Base-by-base conservation (phyloP, 441 rosid genomes). In the Cnidoscolus chayamansa region DNA sequence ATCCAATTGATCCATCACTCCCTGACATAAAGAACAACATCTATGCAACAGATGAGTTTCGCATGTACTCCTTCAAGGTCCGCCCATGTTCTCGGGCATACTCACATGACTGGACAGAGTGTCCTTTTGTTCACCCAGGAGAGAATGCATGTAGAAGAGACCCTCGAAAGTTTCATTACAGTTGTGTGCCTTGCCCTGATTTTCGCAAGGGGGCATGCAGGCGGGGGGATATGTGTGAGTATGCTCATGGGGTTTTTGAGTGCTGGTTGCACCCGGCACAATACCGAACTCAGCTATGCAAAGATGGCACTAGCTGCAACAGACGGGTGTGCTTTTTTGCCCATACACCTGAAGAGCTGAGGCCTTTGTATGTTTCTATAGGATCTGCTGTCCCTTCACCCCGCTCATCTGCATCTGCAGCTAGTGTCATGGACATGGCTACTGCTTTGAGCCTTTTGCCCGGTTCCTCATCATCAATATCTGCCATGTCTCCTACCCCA, bases 121-220 rank as follows among this genome's bases (percentile, higher is more conserved):
- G 90, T 70, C 90, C 89, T 4, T 87, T 87, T 82, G 90, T 84
- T 53, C 89, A 87, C 59, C 90, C 87, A 0, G 89, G 90, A 15
- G 90, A 85, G 72, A 87, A 87, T 72, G 90, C 90, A 2, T 82
- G 89, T 2, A 70, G 90, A 64, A 85, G 90, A 68, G 90, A 87
- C 75, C 89, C 86, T 0, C 73, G 90, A 17, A 87, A 85, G 81
- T 87, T 77, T 71, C 90, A 85, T 60, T 87, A 87, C 65, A 85
- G 90, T 72, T 87, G 90, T 71, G 88, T 87, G 66, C 90, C 90
- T 10, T 87, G 90, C 64, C 89, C 90, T 68, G 90, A 87, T 68
- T 87, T 87, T 65, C 83, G 87, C 20, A 85, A 82, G 59, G 87
- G 87, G 25, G 67, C 89, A 43, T 87, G 90, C 60, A 73, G 82